A percentile compares a stretch with the other conserved stretches of the same genome.
phyloP scores from a whole-genome alignment of 225 moss, liverwort and hornwort species.

The Climacium dendroides region DNA sequence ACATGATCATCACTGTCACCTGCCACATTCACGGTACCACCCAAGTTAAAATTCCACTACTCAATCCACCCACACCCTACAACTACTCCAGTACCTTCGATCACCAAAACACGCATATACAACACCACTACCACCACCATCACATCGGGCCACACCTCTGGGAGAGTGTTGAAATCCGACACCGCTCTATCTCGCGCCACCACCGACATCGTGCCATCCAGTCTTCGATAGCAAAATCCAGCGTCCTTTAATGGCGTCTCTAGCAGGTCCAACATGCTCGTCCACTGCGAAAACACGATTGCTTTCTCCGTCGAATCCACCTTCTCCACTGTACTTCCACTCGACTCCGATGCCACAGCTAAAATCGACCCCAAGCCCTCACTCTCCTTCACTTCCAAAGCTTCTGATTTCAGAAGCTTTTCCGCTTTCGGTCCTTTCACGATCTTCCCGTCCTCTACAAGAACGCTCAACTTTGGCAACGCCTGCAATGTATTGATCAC shows the following conservation, averaged over 20 bases:
- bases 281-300: conserved; percentile 99
- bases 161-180: conserved; percentile 74
- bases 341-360: background rate
- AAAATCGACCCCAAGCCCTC: background rate
- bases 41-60: background rate
- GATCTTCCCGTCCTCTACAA: conserved; percentile 59
- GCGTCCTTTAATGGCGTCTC: conserved; percentile 66
- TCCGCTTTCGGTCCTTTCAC: conserved; percentile 34
- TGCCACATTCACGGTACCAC: conserved; percentile 17
- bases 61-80: background rate
- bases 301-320: conserved; percentile 88
- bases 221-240: conserved; percentile 78
- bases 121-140: background rate
- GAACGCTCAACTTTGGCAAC: conserved; percentile 46
- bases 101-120: background rate
- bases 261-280: conserved; percentile 93
- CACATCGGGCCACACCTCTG: conserved; percentile 50
- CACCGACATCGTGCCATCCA: conserved; percentile 99
- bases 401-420: conserved; percentile 19
- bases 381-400: conserved; percentile 8
- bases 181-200: conserved; percentile 81
- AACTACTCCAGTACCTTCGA: background rate
- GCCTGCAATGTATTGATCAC: conserved; percentile 73
- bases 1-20: conserved; percentile 99
- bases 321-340: conserved; percentile 12